phyloP scores from a whole-genome alignment of 176 grass and related monocot species.

The Aegilops sharonensis region DNA sequence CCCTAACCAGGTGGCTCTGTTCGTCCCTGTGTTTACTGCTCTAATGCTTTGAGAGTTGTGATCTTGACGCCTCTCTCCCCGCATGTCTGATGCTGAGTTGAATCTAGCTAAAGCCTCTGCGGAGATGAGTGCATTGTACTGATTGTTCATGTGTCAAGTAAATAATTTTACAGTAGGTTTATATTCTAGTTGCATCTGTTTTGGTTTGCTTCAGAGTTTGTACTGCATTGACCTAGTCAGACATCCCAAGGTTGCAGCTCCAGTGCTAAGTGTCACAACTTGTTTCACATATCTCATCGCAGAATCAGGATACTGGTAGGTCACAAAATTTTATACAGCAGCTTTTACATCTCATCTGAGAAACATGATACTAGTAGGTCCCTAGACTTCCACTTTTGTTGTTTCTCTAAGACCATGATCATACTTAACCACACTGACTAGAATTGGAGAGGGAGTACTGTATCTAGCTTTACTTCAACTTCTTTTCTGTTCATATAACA shows the following conservation, averaged over 20 bases:
- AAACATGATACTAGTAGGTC: not conserved
- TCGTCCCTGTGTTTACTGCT: no score
- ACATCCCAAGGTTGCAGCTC: conserved; percentile 1
- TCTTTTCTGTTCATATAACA: not conserved
- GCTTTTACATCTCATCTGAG: not conserved
- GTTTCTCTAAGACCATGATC: not conserved
- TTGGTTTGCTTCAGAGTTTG: not conserved
- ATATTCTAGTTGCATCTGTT: not conserved
- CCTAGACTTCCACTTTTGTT: not conserved
- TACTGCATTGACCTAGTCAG: not conserved
- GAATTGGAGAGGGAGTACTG: not conserved
- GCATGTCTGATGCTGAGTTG: not conserved
- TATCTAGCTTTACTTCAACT: not conserved
- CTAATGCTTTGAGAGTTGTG: no score
- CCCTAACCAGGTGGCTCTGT: no score
- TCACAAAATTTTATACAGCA: not conserved
- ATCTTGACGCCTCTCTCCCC: no score
- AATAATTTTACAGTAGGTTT: not conserved
- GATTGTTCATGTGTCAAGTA: not conserved
- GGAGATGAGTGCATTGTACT: not conserved
- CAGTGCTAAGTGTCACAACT: not conserved
- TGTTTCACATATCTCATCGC: not conserved
- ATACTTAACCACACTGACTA: no score
- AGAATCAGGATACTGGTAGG: not conserved
- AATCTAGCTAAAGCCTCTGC: not conserved